Evolutionary conservation across 306 rosid species (phyloP).

Genomic region (Albizia julibrissin): DNA sequence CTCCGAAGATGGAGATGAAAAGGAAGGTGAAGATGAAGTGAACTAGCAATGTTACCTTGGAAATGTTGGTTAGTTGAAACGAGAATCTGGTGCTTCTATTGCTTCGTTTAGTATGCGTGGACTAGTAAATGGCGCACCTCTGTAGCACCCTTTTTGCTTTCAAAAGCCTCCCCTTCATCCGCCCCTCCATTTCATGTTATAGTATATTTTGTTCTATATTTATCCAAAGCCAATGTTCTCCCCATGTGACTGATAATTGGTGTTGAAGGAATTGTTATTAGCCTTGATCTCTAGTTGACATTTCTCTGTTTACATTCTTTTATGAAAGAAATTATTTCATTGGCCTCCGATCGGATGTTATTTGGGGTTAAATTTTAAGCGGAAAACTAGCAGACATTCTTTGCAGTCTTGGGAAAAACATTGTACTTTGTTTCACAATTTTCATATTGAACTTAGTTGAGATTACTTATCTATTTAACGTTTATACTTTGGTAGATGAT

Average conservation of each 20-base stretch:
- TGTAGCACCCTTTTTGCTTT: conserved; percentile 20
- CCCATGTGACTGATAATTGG: conserved; percentile 46
- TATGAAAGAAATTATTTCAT: conserved; percentile 29
- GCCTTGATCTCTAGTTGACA: conserved; percentile 43
- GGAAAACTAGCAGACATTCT: neutral
- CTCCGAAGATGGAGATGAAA: conserved; percentile 21
- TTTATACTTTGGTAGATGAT: neutral
- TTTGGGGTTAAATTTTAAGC: neutral
- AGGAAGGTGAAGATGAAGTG: neutral
- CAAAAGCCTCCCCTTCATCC: neutral
- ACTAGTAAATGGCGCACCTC: conserved; percentile 12
- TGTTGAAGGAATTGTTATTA: conserved; percentile 38
- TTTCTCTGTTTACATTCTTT: conserved; percentile 43
- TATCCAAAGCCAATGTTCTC: conserved; percentile 48
- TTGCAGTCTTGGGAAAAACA: neutral
- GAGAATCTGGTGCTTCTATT: conserved; percentile 41
- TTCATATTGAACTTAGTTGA: neutral
- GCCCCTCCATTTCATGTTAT: conserved; percentile 26
- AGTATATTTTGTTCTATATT: conserved; percentile 32
- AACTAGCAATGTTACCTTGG: conserved; percentile 35
- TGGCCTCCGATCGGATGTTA: conserved; percentile 1
- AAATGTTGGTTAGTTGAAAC: conserved; percentile 42
- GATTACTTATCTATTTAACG: neutral
- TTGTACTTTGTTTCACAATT: neutral
- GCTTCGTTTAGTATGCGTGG: neutral